phyloP scores from a whole-genome alignment of 2,329 filamentous ascomycete genomes.

The Lojkania enalia region DNA sequence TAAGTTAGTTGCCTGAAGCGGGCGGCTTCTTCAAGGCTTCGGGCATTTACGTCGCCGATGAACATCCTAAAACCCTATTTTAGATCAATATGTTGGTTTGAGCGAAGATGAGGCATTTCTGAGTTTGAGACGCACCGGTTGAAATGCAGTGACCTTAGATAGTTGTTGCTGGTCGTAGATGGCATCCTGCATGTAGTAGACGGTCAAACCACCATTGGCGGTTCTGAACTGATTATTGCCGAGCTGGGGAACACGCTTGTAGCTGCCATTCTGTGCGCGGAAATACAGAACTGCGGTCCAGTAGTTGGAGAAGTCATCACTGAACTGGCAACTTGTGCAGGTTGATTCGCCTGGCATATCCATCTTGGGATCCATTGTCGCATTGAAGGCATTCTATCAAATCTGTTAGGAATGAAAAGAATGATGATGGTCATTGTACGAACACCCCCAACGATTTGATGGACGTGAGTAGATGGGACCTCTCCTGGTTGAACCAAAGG shows the following conservation, averaged over 20 bases:
- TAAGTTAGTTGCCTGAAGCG: conserved; percentile 23
- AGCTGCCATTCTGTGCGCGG: conserved; percentile 17
- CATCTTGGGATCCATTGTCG: conserved; percentile 20
- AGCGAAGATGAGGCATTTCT: too few relatives aligned
- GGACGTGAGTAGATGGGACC: conserved; percentile 26
- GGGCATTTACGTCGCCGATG: conserved; percentile 19
- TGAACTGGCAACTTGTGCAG: conserved; percentile 21
- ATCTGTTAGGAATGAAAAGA: conserved; percentile 2
- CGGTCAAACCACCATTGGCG: conserved; percentile 21
- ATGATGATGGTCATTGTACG: conserved; percentile 5
- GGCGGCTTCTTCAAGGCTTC: conserved; percentile 16
- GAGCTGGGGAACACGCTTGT: conserved; percentile 21
- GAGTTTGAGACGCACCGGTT: conserved; percentile 21
- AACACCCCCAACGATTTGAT: conserved; percentile 29
- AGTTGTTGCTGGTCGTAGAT: conserved; percentile 20
- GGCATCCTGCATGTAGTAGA: conserved; percentile 25
- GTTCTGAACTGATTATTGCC: conserved; percentile 22
- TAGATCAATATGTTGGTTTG: not conserved
- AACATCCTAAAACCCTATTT: conserved; percentile 25
- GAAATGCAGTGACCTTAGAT: conserved; percentile 22
- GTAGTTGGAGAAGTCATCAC: conserved; percentile 21
- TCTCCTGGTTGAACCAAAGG: conserved; percentile 23
- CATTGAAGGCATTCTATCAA: conserved; percentile 28
- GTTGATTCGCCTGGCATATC: conserved; percentile 25
- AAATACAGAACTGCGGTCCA: conserved; percentile 24